Evolutionary conservation across 176 grass and related monocot species (phyloP).

Genomic region (Eragrostis nindensis): DNA sequence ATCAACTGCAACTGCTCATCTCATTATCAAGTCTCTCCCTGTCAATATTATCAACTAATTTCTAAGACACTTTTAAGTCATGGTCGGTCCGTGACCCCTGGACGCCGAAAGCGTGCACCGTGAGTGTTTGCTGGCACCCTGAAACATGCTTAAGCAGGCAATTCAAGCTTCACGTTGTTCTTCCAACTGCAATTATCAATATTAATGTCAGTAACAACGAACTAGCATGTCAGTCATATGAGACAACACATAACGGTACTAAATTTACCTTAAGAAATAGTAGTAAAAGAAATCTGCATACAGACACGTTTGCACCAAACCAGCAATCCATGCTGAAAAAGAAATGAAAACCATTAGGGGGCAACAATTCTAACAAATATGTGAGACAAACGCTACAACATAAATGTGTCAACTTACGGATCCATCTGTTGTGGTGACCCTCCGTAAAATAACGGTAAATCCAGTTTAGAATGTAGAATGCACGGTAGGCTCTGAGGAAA

Average conservation of each 20-base stretch:
- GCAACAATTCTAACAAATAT: not conserved
- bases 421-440: slow-evolving; percentile 76
- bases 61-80: slow-evolving; percentile 18
- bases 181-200: slow-evolving; percentile 74
- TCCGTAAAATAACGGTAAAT: slow-evolving; percentile 91
- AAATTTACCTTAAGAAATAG: slow-evolving; percentile 89
- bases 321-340: slow-evolving; percentile 88
- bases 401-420: slow-evolving; percentile 56
- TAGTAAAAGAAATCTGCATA: slow-evolving; percentile 99
- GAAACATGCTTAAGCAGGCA: slow-evolving; percentile 68
- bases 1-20: slow-evolving; percentile 29
- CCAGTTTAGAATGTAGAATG: slow-evolving; percentile 96
- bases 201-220: not conserved
- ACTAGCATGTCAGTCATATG: not conserved
- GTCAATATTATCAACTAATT: slow-evolving; percentile 37
- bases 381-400: not conserved
- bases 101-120: too few species aligned
- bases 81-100: too few species aligned
- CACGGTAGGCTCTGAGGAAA: slow-evolving; percentile 80
- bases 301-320: slow-evolving; percentile 85
- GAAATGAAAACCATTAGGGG: not conserved
- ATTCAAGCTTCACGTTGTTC: slow-evolving; percentile 90
- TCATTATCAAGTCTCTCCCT: slow-evolving; percentile 44
- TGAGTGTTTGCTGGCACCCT: not conserved
- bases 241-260: not conserved